phyloP scores from a whole-genome alignment of 2,329 filamentous ascomycete genomes.

The Lachnellula subtilissima region DNA sequence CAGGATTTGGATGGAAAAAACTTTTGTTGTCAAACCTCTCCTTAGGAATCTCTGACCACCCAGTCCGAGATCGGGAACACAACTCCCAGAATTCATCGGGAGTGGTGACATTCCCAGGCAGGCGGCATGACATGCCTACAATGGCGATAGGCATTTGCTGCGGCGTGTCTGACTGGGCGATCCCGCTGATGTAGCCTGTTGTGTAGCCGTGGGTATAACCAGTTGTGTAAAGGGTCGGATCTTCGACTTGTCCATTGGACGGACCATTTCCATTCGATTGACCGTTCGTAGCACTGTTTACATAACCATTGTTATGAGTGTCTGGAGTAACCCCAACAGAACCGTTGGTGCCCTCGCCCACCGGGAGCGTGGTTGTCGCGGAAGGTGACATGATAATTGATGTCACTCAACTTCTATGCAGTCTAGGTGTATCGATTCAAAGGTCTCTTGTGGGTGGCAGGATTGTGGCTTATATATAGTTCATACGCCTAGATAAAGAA shows the following conservation, averaged over 20 bases:
- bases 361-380: slow-evolving; percentile 7
- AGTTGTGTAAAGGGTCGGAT: slow-evolving; percentile 12
- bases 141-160: slow-evolving; percentile 34
- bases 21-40: slow-evolving; percentile 44
- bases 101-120: slow-evolving; percentile 34
- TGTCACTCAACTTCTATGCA: slow-evolving; percentile 24
- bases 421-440: slow-evolving; percentile 13
- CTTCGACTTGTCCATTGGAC: not conserved
- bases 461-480: slow-evolving; percentile 1
- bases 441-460: not conserved
- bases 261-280: slow-evolving; percentile 3
- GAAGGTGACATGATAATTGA: slow-evolving; percentile 28
- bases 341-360: slow-evolving; percentile 10
- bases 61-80: slow-evolving; percentile 31
- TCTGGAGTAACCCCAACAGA: slow-evolving; percentile 2
- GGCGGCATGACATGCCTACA: slow-evolving; percentile 36
- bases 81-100: slow-evolving; percentile 36
- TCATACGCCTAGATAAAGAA: not conserved
- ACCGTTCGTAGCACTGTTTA: slow-evolving; percentile 5
- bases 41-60: slow-evolving; percentile 28
- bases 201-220: slow-evolving; percentile 25
- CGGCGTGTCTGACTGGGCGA: slow-evolving; percentile 9
- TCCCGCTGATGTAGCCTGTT: slow-evolving; percentile 19
- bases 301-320: slow-evolving; percentile 23
- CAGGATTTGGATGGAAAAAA: slow-evolving; percentile 47